Evolutionary conservation across 2,329 filamentous ascomycete genomes (phyloP).

Genomic region (Coleophoma cylindrospora): DNA sequence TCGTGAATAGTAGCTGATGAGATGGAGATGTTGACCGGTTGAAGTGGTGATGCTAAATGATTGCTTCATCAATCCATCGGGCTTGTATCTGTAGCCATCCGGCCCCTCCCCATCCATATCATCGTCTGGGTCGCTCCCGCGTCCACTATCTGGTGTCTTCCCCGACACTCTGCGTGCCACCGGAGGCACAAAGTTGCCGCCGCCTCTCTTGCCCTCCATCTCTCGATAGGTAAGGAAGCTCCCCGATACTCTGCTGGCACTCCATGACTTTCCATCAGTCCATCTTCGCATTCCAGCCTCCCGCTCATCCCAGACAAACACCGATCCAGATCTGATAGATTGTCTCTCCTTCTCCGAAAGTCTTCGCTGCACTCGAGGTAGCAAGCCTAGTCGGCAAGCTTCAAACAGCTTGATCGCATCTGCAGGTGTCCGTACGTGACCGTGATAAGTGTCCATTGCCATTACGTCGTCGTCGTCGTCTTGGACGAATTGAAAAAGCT

Average conservation of each 20-base stretch:
- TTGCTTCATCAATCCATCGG: slow-evolving; percentile 97
- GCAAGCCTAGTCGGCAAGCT: slow-evolving; percentile 81
- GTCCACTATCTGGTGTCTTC: slow-evolving; percentile 79
- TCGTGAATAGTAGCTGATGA: slow-evolving; percentile 94
- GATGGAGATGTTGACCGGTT: slow-evolving; percentile 82
- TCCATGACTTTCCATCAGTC: slow-evolving; percentile 99
- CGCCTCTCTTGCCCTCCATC: slow-evolving; percentile 97
- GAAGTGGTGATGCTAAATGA: slow-evolving; percentile 98
- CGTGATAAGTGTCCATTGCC: slow-evolving; percentile 93
- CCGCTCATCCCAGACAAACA: slow-evolving; percentile 99
- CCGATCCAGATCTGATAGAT: slow-evolving; percentile 91
- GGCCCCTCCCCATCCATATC: slow-evolving; percentile 66
- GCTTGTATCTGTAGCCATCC: slow-evolving; percentile 91
- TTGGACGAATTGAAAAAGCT: too few relatives aligned
- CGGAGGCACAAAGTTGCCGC: slow-evolving; percentile 60
- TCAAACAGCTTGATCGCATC: slow-evolving; percentile 99
- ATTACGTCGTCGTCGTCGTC: slow-evolving; percentile 1
- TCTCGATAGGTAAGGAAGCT: slow-evolving; percentile 97
- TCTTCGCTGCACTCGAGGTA: slow-evolving; percentile 87
- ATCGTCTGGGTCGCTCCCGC: slow-evolving; percentile 78
- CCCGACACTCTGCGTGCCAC: slow-evolving; percentile 51
- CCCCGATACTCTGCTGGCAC: slow-evolving; percentile 91
- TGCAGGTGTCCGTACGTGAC: slow-evolving; percentile 88
- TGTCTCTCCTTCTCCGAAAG: slow-evolving; percentile 98
- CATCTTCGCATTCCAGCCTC: slow-evolving; percentile 97